A percentile compares a stretch with the other conserved stretches of the same genome.
Conservation (phyloP, 257 asterid genomes). For the Capsicum rhomboideum region DNA sequence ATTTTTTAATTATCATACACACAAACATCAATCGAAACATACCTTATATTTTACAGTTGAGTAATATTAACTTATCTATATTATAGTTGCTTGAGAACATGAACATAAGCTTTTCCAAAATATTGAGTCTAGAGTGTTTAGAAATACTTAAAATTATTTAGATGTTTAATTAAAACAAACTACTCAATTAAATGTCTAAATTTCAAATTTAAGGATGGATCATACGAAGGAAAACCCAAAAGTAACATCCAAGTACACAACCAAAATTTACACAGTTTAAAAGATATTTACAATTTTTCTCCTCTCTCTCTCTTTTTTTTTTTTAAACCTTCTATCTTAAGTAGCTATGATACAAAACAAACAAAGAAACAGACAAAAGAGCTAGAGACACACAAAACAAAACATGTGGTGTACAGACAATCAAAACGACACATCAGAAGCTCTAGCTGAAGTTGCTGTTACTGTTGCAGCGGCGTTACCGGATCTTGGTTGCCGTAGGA, state of each 20-base stretch:
- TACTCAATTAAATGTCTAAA: too few species aligned
- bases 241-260: too few species aligned
- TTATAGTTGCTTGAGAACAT: too few species aligned
- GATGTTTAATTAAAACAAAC: too few species aligned
- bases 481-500: conserved; percentile 89
- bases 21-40: background rate
- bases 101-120: too few species aligned
- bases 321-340: background rate
- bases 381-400: background rate
- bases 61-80: background rate
- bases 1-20: background rate
- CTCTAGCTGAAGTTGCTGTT: conserved; percentile 17
- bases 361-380: background rate
- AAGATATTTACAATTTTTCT: background rate
- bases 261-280: background rate
- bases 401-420: background rate
- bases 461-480: conserved; percentile 23
- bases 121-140: too few species aligned
- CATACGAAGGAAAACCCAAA: too few species aligned
- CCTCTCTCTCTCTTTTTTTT: background rate
- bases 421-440: conserved; percentile 39
- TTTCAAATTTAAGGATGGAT: too few species aligned
- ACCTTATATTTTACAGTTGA: too few species aligned
- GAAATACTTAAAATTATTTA: too few species aligned
- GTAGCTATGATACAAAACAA: background rate